Evolutionary conservation across 345 rosid species (phyloP).

Genomic region (Heritiera littoralis): DNA sequence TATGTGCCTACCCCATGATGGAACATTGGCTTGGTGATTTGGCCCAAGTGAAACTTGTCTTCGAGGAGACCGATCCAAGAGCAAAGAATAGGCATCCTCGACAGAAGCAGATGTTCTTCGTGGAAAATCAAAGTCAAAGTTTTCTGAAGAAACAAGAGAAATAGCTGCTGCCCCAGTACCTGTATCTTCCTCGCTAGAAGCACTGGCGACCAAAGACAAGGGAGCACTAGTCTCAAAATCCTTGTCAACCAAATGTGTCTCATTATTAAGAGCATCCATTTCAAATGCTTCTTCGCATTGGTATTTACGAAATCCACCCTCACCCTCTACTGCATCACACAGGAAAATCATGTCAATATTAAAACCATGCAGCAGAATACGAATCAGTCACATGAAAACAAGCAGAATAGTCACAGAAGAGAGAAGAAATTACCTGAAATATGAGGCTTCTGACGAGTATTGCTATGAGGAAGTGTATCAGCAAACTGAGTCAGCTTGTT

Average conservation of each 20-base stretch:
- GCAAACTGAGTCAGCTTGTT: constrained; percentile 27
- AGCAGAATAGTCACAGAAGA: neutral
- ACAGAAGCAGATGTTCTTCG: constrained; percentile 28
- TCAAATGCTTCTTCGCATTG: constrained; percentile 28
- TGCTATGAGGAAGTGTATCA: constrained; percentile 22
- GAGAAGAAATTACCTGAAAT: constrained; percentile 39
- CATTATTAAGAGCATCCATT: neutral
- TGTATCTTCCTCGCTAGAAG: constrained; percentile 35
- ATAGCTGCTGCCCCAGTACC: constrained; percentile 28
- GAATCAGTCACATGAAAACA: neutral
- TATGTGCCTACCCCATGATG: constrained; percentile 35
- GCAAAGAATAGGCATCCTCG: constrained; percentile 40
- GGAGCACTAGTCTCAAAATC: constrained; percentile 30
- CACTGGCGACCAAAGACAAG: constrained; percentile 25
- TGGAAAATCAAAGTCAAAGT: constrained; percentile 34
- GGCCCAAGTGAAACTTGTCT: constrained; percentile 57
- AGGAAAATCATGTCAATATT: neutral
- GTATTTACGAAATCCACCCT: constrained; percentile 18
- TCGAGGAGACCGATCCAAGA: constrained; percentile 31
- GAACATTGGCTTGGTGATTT: constrained; percentile 58
- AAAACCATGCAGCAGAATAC: neutral
- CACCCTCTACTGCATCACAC: neutral
- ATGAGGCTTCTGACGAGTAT: constrained; percentile 9
- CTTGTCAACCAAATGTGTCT: neutral
- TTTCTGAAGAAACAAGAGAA: constrained; percentile 43